Evolutionary conservation across 305 asterid species (phyloP), one percentile per base, ranked within the genome.

Genomic region (Ajuga reptans): DNA sequence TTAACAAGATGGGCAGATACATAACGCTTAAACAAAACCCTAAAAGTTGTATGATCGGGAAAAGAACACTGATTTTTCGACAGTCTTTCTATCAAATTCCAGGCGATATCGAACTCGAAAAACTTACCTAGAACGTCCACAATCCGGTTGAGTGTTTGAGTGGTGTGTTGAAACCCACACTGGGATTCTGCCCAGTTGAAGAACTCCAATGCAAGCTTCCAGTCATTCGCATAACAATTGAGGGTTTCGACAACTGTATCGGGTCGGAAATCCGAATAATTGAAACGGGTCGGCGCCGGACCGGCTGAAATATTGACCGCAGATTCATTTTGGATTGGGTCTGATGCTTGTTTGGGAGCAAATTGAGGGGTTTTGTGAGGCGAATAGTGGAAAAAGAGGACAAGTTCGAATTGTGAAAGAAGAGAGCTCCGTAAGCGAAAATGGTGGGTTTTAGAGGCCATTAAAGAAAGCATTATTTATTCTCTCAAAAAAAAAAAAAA

Each of bases 131-230:
- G 87, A 69, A 85, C 84, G 80, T 84, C 95, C 42, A 90, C 80
- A 8, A 84, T 16, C 47, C 80, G 79, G 68, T 89, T 92, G 75
- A 83, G 86, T 1, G 91, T 85, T 69, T 83, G 83, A 33, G 89
- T 81, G 53, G 85, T 80, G 85, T 92, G 97, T 2, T 50, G 78
- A 67, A 84, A 88, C 57, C 90, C 89, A 4, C 76, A 69, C 42
- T 75, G 75, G 3, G 49, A 72, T 76, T 90, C 96, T 0, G 76
- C 88, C 98, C 98, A 92, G 46, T 81, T 73, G 87, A 90, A 92
- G 87, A 90, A 92, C 72, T 92, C 98, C 15, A 88, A 10, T 3
- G 97, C 96, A n/a, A 71, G 83, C 72, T 84, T 86, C 96, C 97
- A 92, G 77, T 92, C 98, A 66, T 88, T 87, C 75, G 81, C 76